Conservation (phyloP, 345 rosid genomes). For the Linum trigynum region DNA sequence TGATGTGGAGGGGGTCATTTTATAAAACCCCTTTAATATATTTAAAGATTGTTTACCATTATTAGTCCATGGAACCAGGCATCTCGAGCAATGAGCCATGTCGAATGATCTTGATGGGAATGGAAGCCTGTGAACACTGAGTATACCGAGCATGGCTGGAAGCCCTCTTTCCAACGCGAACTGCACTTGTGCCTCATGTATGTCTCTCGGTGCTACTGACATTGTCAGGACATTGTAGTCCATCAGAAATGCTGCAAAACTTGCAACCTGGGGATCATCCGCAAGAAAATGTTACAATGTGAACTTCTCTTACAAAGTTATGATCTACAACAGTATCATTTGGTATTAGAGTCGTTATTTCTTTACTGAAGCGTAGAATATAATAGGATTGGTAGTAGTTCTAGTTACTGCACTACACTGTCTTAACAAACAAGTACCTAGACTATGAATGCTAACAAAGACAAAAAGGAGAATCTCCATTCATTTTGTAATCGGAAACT, state of each 20-base stretch:
- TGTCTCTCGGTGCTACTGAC: constrained; percentile 73
- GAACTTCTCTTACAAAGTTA: not conserved
- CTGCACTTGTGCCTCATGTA: constrained; percentile 34
- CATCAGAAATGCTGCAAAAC: constrained; percentile 53
- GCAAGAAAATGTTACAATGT: not conserved
- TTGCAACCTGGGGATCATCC: constrained; percentile 47
- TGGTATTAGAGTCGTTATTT: no score
- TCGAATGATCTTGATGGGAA: constrained; percentile 62
- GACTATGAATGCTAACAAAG: not conserved
- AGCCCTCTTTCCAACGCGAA: no score
- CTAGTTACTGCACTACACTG: no score
- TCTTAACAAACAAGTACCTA: no score
- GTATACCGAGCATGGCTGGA: constrained; percentile 6
- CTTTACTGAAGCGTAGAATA: no score
- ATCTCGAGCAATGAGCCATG: constrained; percentile 18
- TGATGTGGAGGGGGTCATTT: no score
- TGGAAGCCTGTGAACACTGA: constrained; percentile 48
- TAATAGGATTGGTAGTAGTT: no score
- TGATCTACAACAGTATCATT: no score
- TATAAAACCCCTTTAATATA: no score
- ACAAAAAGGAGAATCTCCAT: not conserved
- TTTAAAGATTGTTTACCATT: constrained; percentile 44
- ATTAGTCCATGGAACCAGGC: constrained; percentile 47
- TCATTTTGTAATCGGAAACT: not conserved
- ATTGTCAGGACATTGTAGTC: constrained; percentile 48